Percentiles rank a stretch among this genome's conserved stretches.
Conservation (phyloP, 768 basidiomycete genomes). For the Mycena capillaripes region DNA sequence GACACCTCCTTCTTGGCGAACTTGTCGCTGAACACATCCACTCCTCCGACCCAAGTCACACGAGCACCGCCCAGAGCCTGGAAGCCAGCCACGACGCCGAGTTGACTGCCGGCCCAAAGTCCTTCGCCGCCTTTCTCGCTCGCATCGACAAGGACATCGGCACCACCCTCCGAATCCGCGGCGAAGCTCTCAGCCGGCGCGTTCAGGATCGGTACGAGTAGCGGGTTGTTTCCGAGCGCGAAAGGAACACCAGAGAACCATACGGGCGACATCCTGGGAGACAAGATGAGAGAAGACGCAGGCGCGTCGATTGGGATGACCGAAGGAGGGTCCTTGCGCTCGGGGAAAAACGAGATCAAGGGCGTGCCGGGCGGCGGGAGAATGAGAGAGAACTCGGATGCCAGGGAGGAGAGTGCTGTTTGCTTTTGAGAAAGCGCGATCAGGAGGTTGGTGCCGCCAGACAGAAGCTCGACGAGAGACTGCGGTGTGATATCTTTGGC, state of each 20-base stretch:
- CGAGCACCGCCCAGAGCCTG: constrained; percentile 86
- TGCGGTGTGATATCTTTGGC: constrained; percentile 87
- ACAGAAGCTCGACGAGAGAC: constrained; percentile 78
- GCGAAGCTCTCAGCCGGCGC: constrained; percentile 85
- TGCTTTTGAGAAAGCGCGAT: constrained; percentile 84
- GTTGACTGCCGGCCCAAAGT: constrained; percentile 84
- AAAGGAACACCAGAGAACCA: constrained; percentile 85
- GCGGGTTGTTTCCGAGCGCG: constrained; percentile 78
- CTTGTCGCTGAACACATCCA: constrained; percentile 84
- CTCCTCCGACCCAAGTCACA: constrained; percentile 85
- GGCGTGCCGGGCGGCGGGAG: constrained; percentile 88
- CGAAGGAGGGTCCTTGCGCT: constrained; percentile 72
- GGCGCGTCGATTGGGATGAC: constrained; percentile 76
- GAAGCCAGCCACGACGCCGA: constrained; percentile 89
- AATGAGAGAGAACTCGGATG: constrained; percentile 92
- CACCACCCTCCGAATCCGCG: constrained; percentile 73
- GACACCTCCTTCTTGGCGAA: constrained; percentile 74
- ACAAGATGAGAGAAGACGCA: constrained; percentile 57
- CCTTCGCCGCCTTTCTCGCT: constrained; percentile 83
- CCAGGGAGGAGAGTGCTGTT: constrained; percentile 81
- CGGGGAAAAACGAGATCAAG: constrained; percentile 89
- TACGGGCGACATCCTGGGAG: constrained; percentile 66
- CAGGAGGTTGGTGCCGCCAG: constrained; percentile 85
- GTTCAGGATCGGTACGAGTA: constrained; percentile 84
- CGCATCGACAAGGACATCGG: constrained; percentile 77